Base-by-base conservation (phyloP, 2,329 filamentous ascomycete genomes). In the Paraconiothyrium brasiliense region DNA sequence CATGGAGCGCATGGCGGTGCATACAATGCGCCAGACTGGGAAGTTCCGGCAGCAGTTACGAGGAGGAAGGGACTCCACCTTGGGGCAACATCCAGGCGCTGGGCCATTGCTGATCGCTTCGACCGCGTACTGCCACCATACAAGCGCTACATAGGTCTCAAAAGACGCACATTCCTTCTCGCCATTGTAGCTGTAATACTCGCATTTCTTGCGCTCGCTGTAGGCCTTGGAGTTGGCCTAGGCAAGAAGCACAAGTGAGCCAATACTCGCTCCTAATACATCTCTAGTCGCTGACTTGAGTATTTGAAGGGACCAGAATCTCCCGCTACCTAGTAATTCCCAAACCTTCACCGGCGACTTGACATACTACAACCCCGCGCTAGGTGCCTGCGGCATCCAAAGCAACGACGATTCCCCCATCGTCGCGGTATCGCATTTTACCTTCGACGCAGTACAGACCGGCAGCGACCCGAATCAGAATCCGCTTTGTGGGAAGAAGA, bases 381-480 rank as follows among this genome's bases (percentile, higher is more conserved):
- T 92, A 4, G 91, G 92, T 13, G 88, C 91, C 0, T 94, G 92
- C 73, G 92, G 91, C 5, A 77, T 84, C 35, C 82, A 78, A 1
- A 87, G 85, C 57, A 77, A 73, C 1, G 80, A 83, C 8, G 77
- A 75, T 8, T 89, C 93, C 59, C 72, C 84, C 59, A 86, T 94
- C 44, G 89, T 86, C 39, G 86, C 92, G 0, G 83, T 94, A 0
- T 90, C 89, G 1, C 86, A 89, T 69, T 71, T 84, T n/a, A 73
- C 91, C 4, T 94, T 87, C 71, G 90, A 93, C 74, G 83, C 86
- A 0, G 81, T 81, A 1, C 78, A 80, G 51, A 79, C 76, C 4
- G 83, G 81, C 27, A 80, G 83, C 72, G 76, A 84, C 62, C 81
- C 84, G 0, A 92, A 92, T 72, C 73, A 80, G 13, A 92, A 92